phyloP scores from a whole-genome alignment of 1,139 yeast species.

The Spencermartinsiella ligniputridi region DNA sequence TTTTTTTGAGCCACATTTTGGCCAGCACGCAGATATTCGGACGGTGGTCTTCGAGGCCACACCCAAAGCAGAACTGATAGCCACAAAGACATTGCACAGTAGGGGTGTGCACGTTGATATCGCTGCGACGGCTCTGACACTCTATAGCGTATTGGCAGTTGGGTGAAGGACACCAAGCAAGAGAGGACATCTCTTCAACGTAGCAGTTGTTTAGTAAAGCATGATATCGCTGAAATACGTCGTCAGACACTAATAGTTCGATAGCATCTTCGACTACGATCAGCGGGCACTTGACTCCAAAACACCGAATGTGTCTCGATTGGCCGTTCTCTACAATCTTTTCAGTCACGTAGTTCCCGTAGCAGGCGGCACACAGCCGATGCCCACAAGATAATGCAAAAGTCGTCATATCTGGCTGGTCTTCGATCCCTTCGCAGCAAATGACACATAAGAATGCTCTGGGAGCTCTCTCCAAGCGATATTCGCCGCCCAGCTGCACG shows the following conservation, averaged over 20 bases:
- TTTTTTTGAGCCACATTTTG: slow-evolving; percentile 69
- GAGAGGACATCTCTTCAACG: slow-evolving; percentile 49
- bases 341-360: slow-evolving; percentile 51
- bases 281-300: slow-evolving; percentile 42
- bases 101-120: slow-evolving; percentile 46
- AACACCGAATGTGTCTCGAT: slow-evolving; percentile 55
- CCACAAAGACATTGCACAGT: slow-evolving; percentile 62
- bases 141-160: slow-evolving; percentile 68
- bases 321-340: slow-evolving; percentile 48
- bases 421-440: slow-evolving; percentile 57
- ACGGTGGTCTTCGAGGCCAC: slow-evolving; percentile 64
- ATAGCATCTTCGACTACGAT: slow-evolving; percentile 35
- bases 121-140: slow-evolving; percentile 36
- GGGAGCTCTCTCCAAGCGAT: slow-evolving; percentile 11
- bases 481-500: slow-evolving; percentile 27
- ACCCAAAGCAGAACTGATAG: slow-evolving; percentile 76
- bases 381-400: slow-evolving; percentile 68
- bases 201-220: slow-evolving; percentile 38
- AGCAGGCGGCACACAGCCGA: slow-evolving; percentile 64
- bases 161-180: slow-evolving; percentile 83
- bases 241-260: slow-evolving; percentile 33
- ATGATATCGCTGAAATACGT: slow-evolving; percentile 24
- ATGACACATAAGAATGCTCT: slow-evolving; percentile 50
- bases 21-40: slow-evolving; percentile 79
- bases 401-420: slow-evolving; percentile 29